A percentile compares a stretch with the other conserved stretches of the same genome.
Evolutionary conservation across 2,329 filamentous ascomycete genomes (phyloP).

Genomic region (Metarhizium guizhouense): DNA sequence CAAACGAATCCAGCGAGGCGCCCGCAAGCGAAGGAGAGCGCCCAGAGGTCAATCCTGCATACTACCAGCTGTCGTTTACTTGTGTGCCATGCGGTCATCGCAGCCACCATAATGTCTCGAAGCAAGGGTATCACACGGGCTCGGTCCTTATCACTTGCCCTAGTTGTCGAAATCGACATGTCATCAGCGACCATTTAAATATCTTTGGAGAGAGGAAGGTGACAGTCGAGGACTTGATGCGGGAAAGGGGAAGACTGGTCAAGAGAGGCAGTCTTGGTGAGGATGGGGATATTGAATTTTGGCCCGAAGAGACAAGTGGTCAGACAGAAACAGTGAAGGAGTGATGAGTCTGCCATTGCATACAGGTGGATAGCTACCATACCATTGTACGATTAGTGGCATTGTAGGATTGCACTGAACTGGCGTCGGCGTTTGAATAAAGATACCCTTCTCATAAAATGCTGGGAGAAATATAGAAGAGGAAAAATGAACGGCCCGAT

Average conservation of each 20-base stretch:
- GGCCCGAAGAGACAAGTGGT: constrained; percentile 55
- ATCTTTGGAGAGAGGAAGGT: constrained; percentile 65
- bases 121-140: constrained; percentile 90
- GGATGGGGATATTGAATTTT: constrained; percentile 87
- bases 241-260: constrained; percentile 64
- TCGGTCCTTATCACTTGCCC: constrained; percentile 87
- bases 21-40: constrained; percentile 20
- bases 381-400: constrained; percentile 3
- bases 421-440: constrained; percentile 3
- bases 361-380: neutral
- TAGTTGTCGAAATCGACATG: constrained; percentile 72
- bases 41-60: constrained; percentile 40
- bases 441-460: neutral
- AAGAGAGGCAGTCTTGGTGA: constrained; percentile 63
- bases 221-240: constrained; percentile 70
- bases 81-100: constrained; percentile 76
- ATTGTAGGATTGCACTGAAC: neutral
- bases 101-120: constrained; percentile 78
- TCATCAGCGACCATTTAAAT: constrained; percentile 81
- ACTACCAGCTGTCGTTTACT: constrained; percentile 86
- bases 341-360: neutral
- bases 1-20: constrained; percentile 7
- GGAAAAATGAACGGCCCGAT: neutral
- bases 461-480: neutral
- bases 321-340: neutral